Base-by-base conservation (phyloP, 1,284 basidiomycete genomes). In the Rhodotorula sp. region DNA sequence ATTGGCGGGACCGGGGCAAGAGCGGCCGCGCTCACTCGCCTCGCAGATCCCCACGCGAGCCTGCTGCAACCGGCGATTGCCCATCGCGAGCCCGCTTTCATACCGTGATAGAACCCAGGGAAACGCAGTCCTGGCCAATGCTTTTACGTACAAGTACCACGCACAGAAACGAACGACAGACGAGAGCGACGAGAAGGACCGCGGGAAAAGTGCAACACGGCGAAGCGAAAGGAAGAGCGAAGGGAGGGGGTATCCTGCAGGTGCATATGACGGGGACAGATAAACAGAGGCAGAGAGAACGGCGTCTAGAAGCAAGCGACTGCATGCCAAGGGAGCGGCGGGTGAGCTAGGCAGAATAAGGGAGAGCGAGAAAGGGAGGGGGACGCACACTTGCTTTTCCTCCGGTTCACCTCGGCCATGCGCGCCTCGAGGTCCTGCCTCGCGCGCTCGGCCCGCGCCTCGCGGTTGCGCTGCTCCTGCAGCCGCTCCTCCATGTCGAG, bases 401-500 rank as follows among this genome's bases (percentile, higher is more conserved):
- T 87, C 51, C 87, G 85, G 66, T 72, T 70, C 9, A 92, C 83
- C 78, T 92, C 91, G 68, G 91, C 90, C 88, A 93, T 90, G 74
- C 92, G 88, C 51, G 86, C 85, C 80, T 93, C 91, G 36, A 94
- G 86, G 81, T 93, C 91, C 67, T 88, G 88, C 65, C 66, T 36
- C 60, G 66, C 67, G 10, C 71, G 64, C 36, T 90, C 88, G 56
- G 88, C 90, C 44, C 90, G 88, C 80, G 92, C 91, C 82, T 92
- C 92, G 25, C 88, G 88, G 79, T 86, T 86, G 66, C 90, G 87
- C 81, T 94, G 91, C 80, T 93, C 91, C 78, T 91, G 89, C 53
- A 93, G 83, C 65, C 88, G 86, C 71, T 87, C 86, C 80, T 94
- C 91, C 54, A 92, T 84, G 29, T 72, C 71, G 61, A 75, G 39